Evolutionary conservation across 1,284 basidiomycete species (phyloP).

Genomic region (Neotropicomus parvogracilis): DNA sequence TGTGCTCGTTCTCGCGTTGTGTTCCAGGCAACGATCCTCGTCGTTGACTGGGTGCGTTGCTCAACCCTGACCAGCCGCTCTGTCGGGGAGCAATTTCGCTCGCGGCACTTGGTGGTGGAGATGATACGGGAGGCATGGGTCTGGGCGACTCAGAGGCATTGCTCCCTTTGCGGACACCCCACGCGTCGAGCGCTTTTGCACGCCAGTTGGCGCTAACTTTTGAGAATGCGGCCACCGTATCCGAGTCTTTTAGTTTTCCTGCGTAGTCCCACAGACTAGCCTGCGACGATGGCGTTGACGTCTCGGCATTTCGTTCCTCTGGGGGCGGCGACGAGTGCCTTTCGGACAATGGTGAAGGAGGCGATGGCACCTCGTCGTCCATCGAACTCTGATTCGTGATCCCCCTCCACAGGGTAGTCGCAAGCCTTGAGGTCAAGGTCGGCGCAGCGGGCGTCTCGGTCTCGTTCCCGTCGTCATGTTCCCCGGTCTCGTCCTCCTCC

Average conservation of each 20-base stretch:
- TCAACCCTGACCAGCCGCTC: constrained; percentile 14
- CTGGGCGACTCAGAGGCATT: constrained; percentile 7
- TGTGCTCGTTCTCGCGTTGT: constrained; percentile 33
- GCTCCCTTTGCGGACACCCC: constrained; percentile 33
- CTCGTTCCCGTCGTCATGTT: constrained; percentile 42
- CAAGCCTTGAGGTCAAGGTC: constrained; percentile 52
- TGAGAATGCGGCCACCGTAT: constrained; percentile 61
- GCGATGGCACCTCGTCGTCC: constrained; percentile 44
- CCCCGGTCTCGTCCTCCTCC: constrained; percentile 34
- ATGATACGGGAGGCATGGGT: constrained; percentile 1
- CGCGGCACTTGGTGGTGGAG: constrained; percentile 15
- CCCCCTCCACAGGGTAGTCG: constrained; percentile 64
- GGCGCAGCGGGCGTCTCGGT: constrained; percentile 39
- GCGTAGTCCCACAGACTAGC: constrained; percentile 63
- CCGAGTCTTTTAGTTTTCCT: constrained; percentile 67
- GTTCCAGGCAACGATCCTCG: constrained; percentile 44
- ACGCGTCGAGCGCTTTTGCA: constrained; percentile 52
- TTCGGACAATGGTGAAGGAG: constrained; percentile 44
- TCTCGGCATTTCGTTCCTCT: constrained; percentile 13
- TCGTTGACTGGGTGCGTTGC: constrained; percentile 17
- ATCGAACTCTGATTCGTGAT: constrained; percentile 72
- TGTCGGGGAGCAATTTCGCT: constrained; percentile 18
- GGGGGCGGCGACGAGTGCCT: constrained; percentile 31
- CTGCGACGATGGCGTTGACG: constrained; percentile 15
- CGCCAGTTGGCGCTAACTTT: constrained; percentile 74